Evolutionary conservation across 2,329 filamentous ascomycete species (phyloP).

Genomic region (Trichothecium roseum): DNA sequence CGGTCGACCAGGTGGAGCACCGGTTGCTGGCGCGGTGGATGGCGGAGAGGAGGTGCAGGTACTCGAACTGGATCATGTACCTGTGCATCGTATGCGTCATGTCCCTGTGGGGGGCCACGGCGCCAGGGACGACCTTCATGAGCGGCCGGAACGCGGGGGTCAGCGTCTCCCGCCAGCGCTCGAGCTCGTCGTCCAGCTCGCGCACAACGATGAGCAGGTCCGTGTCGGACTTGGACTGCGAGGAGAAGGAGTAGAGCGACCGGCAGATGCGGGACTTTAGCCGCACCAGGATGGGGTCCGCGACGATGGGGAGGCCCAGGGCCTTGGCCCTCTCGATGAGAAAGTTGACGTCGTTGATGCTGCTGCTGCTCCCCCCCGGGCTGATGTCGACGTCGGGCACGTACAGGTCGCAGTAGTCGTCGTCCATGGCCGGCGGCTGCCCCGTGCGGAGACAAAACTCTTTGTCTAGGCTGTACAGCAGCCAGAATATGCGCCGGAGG

Average conservation of each 20-base stretch:
- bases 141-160: constrained; percentile 31
- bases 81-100: neutral
- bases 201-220: constrained; percentile 43
- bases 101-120: neutral
- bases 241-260: constrained; percentile 37
- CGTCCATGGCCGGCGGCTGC: constrained; percentile 16
- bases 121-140: neutral
- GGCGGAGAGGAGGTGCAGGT: constrained; percentile 41
- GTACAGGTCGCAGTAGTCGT: constrained; percentile 41
- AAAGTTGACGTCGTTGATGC: constrained; percentile 79
- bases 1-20: constrained; percentile 25
- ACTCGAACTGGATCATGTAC: constrained; percentile 34
- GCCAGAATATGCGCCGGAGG: constrained; percentile 12
- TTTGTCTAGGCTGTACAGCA: constrained; percentile 17
- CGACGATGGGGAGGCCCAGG: constrained; percentile 55
- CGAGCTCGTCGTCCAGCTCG: constrained; percentile 45
- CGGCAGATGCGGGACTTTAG: constrained; percentile 34
- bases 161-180: constrained; percentile 40
- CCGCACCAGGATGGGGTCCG: constrained; percentile 14
- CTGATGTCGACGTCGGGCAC: neutral
- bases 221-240: constrained; percentile 38
- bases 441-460: constrained; percentile 13
- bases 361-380: too few relatives aligned
- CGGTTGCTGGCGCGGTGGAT: constrained; percentile 45
- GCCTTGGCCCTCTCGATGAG: constrained; percentile 61